These are phyloP conservation scores for Boletales sp. DNA, from an alignment of 768 basidiomycete species.

Conservation along the genomic window DNA sequence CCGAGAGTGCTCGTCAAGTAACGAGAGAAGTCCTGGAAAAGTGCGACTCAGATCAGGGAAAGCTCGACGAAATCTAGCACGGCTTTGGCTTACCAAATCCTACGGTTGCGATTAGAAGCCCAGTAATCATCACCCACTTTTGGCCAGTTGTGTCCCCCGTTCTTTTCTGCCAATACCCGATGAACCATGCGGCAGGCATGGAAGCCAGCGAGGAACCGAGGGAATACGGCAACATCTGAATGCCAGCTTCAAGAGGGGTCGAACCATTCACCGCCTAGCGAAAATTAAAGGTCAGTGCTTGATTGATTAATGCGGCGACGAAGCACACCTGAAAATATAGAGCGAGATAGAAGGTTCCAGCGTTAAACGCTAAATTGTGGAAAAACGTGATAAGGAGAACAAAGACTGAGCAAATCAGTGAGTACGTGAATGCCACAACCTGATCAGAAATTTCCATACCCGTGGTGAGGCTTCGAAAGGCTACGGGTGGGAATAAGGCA, in stretches of 20 bases:
- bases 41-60: slow-evolving; percentile 11
- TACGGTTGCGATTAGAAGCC: slow-evolving; percentile 60
- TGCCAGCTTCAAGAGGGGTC: slow-evolving; percentile 68
- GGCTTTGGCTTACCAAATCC: slow-evolving; percentile 61
- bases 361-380: slow-evolving; percentile 79
- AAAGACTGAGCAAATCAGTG: slow-evolving; percentile 41
- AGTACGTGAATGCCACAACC: slow-evolving; percentile 4
- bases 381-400: slow-evolving; percentile 70
- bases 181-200: slow-evolving; percentile 83
- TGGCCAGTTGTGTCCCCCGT: slow-evolving; percentile 59
- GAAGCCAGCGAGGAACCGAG: slow-evolving; percentile 82
- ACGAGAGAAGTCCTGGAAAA: slow-evolving; percentile 58
- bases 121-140: slow-evolving; percentile 59
- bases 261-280: slow-evolving; percentile 64
- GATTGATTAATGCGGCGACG: slow-evolving; percentile 1
- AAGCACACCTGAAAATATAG: slow-evolving; percentile 71
- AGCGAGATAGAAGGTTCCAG: slow-evolving; percentile 84
- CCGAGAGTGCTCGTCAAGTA: slow-evolving; percentile 54
- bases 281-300: slow-evolving; percentile 1
- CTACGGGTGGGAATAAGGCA: slow-evolving; percentile 64
- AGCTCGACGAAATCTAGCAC: neutral
- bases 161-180: slow-evolving; percentile 60
- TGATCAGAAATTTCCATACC: slow-evolving; percentile 38
- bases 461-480: slow-evolving; percentile 57
- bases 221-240: slow-evolving; percentile 78